phyloP scores from a whole-genome alignment of 345 rosid species.

The Sapria himalayana region DNA sequence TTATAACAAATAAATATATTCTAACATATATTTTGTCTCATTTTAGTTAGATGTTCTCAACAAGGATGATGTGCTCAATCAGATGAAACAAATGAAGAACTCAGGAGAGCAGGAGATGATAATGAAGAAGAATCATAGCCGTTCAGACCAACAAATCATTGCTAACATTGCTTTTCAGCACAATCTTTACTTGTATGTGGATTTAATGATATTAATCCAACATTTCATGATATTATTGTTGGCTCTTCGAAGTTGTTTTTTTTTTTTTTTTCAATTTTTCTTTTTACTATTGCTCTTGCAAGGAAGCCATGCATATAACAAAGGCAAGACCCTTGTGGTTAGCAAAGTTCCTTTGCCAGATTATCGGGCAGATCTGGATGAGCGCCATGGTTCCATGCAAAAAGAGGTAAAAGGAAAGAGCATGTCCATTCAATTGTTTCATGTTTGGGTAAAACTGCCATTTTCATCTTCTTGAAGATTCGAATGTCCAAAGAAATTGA shows the following conservation, averaged over 20 bases:
- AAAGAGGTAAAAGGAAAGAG: constrained; percentile 70
- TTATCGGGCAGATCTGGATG: constrained; percentile 90
- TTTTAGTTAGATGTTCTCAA: constrained; percentile 67
- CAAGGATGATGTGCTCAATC: constrained; percentile 74
- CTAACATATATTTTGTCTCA: background rate
- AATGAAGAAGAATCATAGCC: constrained; percentile 45
- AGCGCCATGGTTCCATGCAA: constrained; percentile 76
- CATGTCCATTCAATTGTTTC: constrained; percentile 1
- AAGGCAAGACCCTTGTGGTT: constrained; percentile 68
- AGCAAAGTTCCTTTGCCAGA: constrained; percentile 88
- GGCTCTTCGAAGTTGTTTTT: no score
- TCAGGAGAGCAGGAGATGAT: constrained; percentile 62
- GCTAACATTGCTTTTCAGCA: constrained; percentile 51
- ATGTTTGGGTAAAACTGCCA: background rate
- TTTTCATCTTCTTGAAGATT: constrained; percentile 31
- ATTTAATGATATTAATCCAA: background rate
- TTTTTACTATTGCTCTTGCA: constrained; percentile 18
- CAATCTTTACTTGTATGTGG: constrained; percentile 77
- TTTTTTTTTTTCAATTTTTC: constrained; percentile 2
- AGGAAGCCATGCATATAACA: constrained; percentile 82
- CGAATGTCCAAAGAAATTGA: constrained; percentile 74
- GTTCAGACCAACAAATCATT: constrained; percentile 46
- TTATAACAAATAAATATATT: background rate
- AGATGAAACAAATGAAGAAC: constrained; percentile 46
- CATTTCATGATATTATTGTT: no score